Evolutionary conservation across 345 rosid species (phyloP), one percentile per base, ranked within the genome.

Genomic region (Crucihimalaya himalaica): DNA sequence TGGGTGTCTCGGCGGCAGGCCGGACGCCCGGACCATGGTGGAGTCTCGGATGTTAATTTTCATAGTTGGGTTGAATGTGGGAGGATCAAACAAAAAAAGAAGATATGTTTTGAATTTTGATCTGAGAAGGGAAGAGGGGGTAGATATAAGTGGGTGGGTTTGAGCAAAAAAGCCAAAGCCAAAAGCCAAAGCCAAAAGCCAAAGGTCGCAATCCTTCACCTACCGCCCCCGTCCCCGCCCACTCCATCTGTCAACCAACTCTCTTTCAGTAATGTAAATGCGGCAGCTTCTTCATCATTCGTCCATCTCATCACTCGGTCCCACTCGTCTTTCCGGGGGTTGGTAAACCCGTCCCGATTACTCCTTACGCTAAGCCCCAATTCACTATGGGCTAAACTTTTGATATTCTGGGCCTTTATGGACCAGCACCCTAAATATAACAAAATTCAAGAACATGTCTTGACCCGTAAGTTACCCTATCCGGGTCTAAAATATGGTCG

Each of bases 1-100:
- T 48, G 1, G 96, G 96, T 4, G 91, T 89, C 79, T 84, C 90
- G 72, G 64, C 78, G 39, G 95, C 89, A 35, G 97, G 97, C 40
- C 51, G 68, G n/a, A n/a, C n/a, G n/a, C n/a, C n/a, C n/a, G n/a
- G 76, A 94, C 97, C 86, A 94, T 60, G 19, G 89, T 79, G 3
- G 97, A 89, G 52, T 86, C 89, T 55, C 80, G 84, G 76, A 89
- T 90, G 54, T 63, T 84, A 71, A 89, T 82, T 29, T 80, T 89
- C 95, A 94, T 89, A 8, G 8, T 34, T 35, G 0, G 8, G 9
- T 34, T 34, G 37, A 3, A 0, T 46, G 1, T 1, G 21, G 35
- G 3, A n/a, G 4, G 46, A 67, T 68, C 15, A 19, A 65, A 50
- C 4, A 6, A 34, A 29, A 48, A 34, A n/a, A n/a, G 7, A 9